Evolutionary conservation across 148 eudicot genomes (phyloP).

Genomic region (Rhododendron molle): DNA sequence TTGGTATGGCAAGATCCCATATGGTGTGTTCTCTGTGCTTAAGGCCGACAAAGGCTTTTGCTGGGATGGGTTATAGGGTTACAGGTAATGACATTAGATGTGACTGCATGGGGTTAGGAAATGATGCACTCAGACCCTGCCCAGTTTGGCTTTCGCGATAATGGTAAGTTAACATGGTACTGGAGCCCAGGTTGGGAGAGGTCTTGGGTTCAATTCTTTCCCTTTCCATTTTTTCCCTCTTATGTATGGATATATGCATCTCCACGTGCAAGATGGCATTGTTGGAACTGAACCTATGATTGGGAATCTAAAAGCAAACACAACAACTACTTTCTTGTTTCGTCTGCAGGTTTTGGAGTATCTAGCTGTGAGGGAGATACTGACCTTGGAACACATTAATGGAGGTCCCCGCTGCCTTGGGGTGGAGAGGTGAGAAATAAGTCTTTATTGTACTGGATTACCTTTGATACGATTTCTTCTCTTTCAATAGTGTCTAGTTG

Average conservation of each 20-base stretch:
- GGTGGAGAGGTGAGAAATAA: slow-evolving; percentile 67
- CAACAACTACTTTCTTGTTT: neutral
- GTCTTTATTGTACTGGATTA: neutral
- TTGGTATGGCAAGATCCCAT: neutral
- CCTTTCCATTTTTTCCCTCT: neutral
- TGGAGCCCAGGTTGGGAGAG: neutral
- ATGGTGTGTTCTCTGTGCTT: neutral
- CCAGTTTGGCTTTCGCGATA: neutral
- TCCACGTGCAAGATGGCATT: neutral
- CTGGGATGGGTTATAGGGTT: neutral
- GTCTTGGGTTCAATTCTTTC: neutral
- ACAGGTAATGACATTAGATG: neutral
- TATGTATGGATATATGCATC: neutral
- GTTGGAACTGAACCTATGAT: neutral
- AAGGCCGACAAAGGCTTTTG: neutral
- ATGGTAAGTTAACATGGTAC: neutral
- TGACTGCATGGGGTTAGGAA: neutral
- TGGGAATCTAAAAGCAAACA: slow-evolving; percentile 3
- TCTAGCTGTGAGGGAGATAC: slow-evolving; percentile 67
- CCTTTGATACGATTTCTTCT: neutral
- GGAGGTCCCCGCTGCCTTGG: slow-evolving; percentile 66
- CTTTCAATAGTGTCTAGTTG: neutral
- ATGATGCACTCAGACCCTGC: neutral
- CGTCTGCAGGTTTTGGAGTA: slow-evolving; percentile 62
- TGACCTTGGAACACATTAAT: slow-evolving; percentile 63